These are phyloP conservation scores for Neobulgaria alba DNA, from an alignment of 2,329 filamentous ascomycete species.

Conservation along the genomic window DNA sequence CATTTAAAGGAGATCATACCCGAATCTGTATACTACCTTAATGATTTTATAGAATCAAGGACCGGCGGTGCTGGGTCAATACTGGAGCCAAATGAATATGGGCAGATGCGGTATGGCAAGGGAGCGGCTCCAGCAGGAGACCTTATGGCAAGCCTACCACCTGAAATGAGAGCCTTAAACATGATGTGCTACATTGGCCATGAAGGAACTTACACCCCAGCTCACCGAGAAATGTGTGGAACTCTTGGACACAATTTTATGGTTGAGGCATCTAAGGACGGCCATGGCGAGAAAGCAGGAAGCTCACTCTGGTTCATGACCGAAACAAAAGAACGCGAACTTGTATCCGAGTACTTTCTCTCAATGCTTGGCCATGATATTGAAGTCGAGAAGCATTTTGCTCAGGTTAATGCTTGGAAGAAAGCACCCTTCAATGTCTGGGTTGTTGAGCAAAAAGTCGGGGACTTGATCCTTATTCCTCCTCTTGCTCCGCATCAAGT, in stretches of 20 bases:
- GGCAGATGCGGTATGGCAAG: conserved; percentile 35
- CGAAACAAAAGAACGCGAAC: conserved; percentile 80
- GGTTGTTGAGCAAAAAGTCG: conserved; percentile 80
- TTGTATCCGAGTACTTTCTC: conserved; percentile 88
- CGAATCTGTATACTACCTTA: conserved; percentile 79
- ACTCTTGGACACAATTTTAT: conserved; percentile 96
- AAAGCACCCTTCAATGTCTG: conserved; percentile 89
- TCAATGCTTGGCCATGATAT: conserved; percentile 93
- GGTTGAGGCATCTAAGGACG: conserved; percentile 75
- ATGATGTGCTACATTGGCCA: conserved; percentile 98
- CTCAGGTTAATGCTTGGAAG: conserved; percentile 91
- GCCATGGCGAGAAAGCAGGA: conserved; percentile 69
- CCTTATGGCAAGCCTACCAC: conserved; percentile 85
- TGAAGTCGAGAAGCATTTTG: conserved; percentile 94
- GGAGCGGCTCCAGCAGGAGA: conserved; percentile 65
- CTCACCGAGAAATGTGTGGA: conserved; percentile 96
- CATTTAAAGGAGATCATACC: conserved; percentile 72
- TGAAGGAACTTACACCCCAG: conserved; percentile 92
- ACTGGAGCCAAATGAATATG: conserved; percentile 34
- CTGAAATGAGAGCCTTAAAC: conserved; percentile 86
- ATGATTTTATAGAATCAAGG: conserved; percentile 60
- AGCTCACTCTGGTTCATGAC: conserved; percentile 99
- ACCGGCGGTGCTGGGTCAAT: conserved; percentile 45
- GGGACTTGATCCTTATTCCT: conserved; percentile 90
- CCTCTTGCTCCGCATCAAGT: conserved; percentile 93